Base-by-base conservation (phyloP, 371 early-diverging fungal genomes). In the Mortierella sp. region DNA sequence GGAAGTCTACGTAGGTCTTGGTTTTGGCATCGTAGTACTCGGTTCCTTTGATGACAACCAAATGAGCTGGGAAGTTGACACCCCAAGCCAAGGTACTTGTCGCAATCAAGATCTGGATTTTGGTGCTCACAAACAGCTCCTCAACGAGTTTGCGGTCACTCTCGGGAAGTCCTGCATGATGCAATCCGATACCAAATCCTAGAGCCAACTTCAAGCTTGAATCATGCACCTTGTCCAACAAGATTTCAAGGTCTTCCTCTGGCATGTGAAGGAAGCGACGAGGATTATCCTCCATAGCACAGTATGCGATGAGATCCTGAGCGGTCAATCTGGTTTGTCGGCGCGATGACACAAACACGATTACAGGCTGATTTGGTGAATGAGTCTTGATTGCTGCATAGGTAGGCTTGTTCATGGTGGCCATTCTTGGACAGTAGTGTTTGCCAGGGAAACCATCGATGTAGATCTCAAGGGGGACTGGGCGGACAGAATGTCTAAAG, bases 71-170 rank as follows among this genome's bases (percentile, higher is more conserved):
- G 53, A 97, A 90, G 82, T 99, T 99, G 59, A 99, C 97, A 59
- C 97, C 96, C 99, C 99, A 99, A 1, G 99, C 99, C n/a, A 99
- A 84, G 2, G 99, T 99, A 62, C 95, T 92, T 5, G 99, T 99
- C 4, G 97, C 96, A 50, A 99, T 92, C 68, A 99, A 81, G 43
- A 99, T 89, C 74, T 97, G 96, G 70, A 99, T 97, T 84, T 96
- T 95, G 77, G 92, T 88, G 63, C 92, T 91, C 57, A 92, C 86
- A 82, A 98, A 99, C 25, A 97, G 89, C 60, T 95, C 93, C 83
- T 99, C 99, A n/a, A 96, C 96, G 5, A 95, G 75, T 65, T 87
- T 88, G 48, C 99, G 89, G 66, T 99, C 97, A 15, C 81, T 81
- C 65, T 98, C 95, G 7, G 95, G 91, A 45, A 99, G 84, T 26